phyloP scores from a whole-genome alignment of 2,329 filamentous ascomycete genomes.

The Trichoderma breve region DNA sequence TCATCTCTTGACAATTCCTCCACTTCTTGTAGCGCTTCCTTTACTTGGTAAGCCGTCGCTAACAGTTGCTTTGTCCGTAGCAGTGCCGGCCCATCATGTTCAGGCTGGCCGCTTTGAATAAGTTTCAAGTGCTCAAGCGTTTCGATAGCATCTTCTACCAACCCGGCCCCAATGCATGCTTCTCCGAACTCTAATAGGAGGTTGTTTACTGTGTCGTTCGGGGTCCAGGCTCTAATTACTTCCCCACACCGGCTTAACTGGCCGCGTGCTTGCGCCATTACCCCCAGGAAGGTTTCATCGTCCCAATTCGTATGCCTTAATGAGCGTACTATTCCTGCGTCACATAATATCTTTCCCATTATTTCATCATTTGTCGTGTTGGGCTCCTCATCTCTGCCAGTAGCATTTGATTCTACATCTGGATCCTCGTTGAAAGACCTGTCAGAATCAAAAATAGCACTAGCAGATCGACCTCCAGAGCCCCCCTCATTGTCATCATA shows the following conservation, averaged over 20 bases:
- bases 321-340: too few relatives aligned
- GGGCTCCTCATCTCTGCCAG: not conserved
- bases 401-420: not conserved
- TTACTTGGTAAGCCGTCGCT: not conserved
- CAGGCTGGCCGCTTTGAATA: not conserved
- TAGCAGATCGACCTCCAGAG: not conserved
- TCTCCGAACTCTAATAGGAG: not conserved
- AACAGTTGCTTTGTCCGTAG: not conserved
- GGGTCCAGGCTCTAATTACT: not conserved
- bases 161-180: not conserved
- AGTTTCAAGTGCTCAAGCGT: not conserved
- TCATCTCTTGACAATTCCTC: too few relatives aligned
- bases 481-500: not conserved
- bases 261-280: too few relatives aligned
- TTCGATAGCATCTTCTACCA: not conserved
- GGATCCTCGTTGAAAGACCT: too few relatives aligned
- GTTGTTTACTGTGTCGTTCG: not conserved
- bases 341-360: too few relatives aligned
- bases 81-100: not conserved
- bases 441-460: not conserved
- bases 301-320: too few relatives aligned
- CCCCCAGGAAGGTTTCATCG: too few relatives aligned
- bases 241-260: not conserved
- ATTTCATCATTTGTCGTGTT: not conserved
- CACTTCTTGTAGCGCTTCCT: not conserved